Evolutionary conservation across 495 filamentous ascomycete genomes (phyloP).

Genomic region (Tuber aestivum): DNA sequence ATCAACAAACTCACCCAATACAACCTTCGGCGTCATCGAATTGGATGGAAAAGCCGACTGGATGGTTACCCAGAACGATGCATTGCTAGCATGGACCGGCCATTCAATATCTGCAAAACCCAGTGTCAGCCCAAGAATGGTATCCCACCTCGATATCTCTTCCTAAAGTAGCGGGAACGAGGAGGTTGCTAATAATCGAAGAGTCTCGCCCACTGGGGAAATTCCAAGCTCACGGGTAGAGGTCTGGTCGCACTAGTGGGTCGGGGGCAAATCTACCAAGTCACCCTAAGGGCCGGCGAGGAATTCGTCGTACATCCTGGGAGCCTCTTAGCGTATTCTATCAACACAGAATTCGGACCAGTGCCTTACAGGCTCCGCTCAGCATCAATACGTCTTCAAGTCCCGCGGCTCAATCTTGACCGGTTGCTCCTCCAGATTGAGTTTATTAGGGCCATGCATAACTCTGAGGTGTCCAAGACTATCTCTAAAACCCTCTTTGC

Average conservation of each 20-base stretch:
- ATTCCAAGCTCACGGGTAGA: conserved; percentile 74
- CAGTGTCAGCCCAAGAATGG: conserved; percentile 65
- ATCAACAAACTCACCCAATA: conserved; percentile 72
- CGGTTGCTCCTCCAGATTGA: conserved; percentile 54
- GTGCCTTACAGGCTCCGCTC: conserved; percentile 78
- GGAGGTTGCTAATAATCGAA: conserved; percentile 48
- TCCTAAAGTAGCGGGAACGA: background rate
- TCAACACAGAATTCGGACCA: conserved; percentile 58
- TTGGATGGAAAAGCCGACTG: conserved; percentile 94
- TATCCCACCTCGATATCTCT: conserved; percentile 41
- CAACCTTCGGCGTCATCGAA: conserved; percentile 77
- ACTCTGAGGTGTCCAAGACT: conserved; percentile 63
- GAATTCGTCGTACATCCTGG: conserved; percentile 81
- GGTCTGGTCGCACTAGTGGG: conserved; percentile 79
- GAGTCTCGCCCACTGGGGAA: conserved; percentile 86
- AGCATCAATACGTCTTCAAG: conserved; percentile 66
- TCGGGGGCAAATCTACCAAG: conserved; percentile 77
- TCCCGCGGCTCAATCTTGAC: conserved; percentile 55
- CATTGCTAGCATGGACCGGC: conserved; percentile 92
- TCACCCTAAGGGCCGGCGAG: conserved; percentile 69
- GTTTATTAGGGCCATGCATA: conserved; percentile 64
- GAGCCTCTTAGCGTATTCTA: conserved; percentile 82
- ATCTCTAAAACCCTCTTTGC: conserved; percentile 56
- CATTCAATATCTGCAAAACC: conserved; percentile 71
- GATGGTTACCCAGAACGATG: conserved; percentile 79